Evolutionary conservation across 2,329 filamentous ascomycete genomes (phyloP), one percentile per base, ranked within the genome.

Genomic region (Cytospora piceae): DNA sequence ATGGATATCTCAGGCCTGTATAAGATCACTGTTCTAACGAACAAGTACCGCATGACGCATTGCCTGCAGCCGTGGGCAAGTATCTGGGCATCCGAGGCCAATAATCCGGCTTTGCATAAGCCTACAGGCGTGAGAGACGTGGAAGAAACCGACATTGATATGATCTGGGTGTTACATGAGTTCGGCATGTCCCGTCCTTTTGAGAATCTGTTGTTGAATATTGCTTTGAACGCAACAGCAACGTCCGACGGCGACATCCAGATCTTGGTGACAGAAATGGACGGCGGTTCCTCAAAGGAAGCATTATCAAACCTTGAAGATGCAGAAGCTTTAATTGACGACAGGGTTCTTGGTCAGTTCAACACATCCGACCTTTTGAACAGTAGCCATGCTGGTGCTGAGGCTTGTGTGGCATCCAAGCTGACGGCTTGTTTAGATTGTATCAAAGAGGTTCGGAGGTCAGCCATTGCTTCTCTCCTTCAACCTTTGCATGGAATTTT

Each of bases 1-100:
- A 9, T 58, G 9, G 9, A 31, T 6, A 6, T 58, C 14, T 1
- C 14, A 1, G 4, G 22, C 7, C 6, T 57, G 1, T 54, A 52
- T 14, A 6, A 32, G 1, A 11, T 64, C 2, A 31, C 24, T 1
- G 9, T 54, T 5, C 20, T 46, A 9, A 29, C 46, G 17, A 57
- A 54, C 11, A 64, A 64, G 24, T 64, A 53, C 31, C 4, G 1
- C 17, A 64, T 64, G 61, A 14, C 57, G 8, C 20, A 31, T 4
- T 15, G n/a, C 9, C 29, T 60, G 27, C 62, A 22, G 7, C 62
- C 62, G 5, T 60, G 49, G 56, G n/a, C 34, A 15, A 3, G 9
- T 17, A 20, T 2, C 20, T 60, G 46, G 46, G 52, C 31, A 27
- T 53, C n/a, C 7, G 8, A 17, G 15, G 17, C 17, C 15, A 20